Base-by-base conservation (phyloP, 1,139 yeast species). In the Saccharomyces hybrid region DNA sequence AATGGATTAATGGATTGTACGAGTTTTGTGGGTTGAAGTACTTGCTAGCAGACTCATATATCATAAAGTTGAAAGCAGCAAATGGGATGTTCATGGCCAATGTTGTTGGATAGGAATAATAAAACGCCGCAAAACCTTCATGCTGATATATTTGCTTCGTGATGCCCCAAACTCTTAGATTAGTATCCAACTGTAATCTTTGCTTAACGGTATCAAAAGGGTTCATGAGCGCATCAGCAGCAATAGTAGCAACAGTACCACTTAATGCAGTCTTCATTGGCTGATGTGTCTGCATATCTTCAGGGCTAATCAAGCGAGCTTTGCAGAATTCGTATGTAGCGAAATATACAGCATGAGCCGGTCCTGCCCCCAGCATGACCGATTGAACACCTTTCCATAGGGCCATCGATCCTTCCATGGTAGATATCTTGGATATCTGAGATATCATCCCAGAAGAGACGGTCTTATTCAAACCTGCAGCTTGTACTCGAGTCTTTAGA, bases 261-360 rank as follows among this genome's bases (percentile, higher is more conserved):
- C 96, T 93, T 19, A 83, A 70, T 50, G 95, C 87, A 6, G 97
- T 93, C 63, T 88, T 85, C 53, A 86, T 65, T 14, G 97, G 95
- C 49, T 73, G 75, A 55, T 71, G 73, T 6, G 71, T 66, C 24
- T 68, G 67, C 38, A 63, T 62, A 46, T 65, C 68, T 28, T 67
- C 63, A 19, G 63, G 64, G 29, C 67, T 62, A 44, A 68, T 68
- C 42, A 73, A 58, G 21, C 57, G 53, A 26, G 63, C 51, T 70
- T 91, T 91, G 57, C 93, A 80, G 50, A 84, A 79, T 73, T 93
- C 99, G 72, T 91, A 95, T 6, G 95, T 96, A n/a, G 93, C 86
- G 72, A 91, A 93, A 73, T 95, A 95, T 14, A 95, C 88, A 1
- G 99, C 99, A 73, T 93, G 99, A 8, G 99, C 98, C 1, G 99